Conservation (phyloP, 1,139 yeast species). For the Geotrichum phurueaensis region DNA sequence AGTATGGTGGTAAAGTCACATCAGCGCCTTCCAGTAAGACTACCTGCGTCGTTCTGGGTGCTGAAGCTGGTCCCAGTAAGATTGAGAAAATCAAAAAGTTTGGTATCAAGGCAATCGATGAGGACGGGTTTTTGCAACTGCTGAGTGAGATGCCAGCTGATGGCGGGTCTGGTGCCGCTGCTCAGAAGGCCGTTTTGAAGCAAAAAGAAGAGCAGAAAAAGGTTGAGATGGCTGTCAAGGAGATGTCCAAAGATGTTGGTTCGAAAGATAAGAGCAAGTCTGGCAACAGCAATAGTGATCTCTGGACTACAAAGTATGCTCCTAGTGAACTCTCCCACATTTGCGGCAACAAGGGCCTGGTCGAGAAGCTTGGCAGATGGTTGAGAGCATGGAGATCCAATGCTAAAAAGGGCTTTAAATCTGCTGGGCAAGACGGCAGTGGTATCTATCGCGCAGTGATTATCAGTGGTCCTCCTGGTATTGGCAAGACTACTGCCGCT, state of each 20-base stretch:
- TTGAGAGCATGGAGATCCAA: constrained; percentile 66
- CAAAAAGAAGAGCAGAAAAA: constrained; percentile 58
- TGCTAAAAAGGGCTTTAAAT: constrained; percentile 50
- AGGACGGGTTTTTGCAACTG: constrained; percentile 75
- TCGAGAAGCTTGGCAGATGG: constrained; percentile 66
- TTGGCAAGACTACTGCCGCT: constrained; percentile 93
- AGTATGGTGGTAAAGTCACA: constrained; percentile 92
- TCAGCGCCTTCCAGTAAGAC: constrained; percentile 83
- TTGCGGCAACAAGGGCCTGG: constrained; percentile 84
- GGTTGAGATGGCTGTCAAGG: constrained; percentile 45
- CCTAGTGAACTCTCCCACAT: constrained; percentile 70
- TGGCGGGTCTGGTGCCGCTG: constrained; percentile 80
- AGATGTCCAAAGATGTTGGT: constrained; percentile 39
- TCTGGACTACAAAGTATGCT: constrained; percentile 94
- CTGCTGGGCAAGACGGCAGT: constrained; percentile 49
- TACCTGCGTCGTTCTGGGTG: constrained; percentile 83
- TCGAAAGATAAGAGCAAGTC: constrained; percentile 25
- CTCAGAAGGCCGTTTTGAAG: constrained; percentile 64
- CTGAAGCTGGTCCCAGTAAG: constrained; percentile 96
- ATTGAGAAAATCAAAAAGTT: constrained; percentile 69
- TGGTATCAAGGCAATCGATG: constrained; percentile 74
- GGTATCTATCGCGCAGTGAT: constrained; percentile 74
- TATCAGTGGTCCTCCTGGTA: constrained; percentile 91
- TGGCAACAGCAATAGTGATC: constrained; percentile 17
- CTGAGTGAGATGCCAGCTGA: constrained; percentile 79